Base-by-base conservation (phyloP, 139 green algal species). In the Chlamydomonas applanata region DNA sequence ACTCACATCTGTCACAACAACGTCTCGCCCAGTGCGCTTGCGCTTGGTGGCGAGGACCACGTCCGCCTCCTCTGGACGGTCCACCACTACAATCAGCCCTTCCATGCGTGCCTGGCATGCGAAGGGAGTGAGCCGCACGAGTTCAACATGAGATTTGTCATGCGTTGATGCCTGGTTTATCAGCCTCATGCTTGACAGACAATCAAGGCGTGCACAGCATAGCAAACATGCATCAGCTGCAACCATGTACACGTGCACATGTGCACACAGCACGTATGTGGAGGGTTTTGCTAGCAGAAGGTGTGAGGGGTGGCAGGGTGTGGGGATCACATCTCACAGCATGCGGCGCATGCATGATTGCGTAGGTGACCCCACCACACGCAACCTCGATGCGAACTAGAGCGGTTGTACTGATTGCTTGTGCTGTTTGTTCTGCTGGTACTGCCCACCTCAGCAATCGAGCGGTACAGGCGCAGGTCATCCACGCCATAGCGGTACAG, bases 391-490 rank as follows among this genome's bases (percentile, higher is more conserved):
- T n/a, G 20, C 9, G 24, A 9, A 33, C 24, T 25, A 62, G 4
- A 29, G 22, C 20, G 13, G 53, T 4, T 62, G 53, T 29, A 25
- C 53, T 33, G 24, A 9, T 4, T 4, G 22, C 13, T 11, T 29
- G 24, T 7, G 9, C 7, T 5, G 20, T 7, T 27, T 11, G 53
- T 5, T 62, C 4, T 29, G 53, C 24, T 40, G 46, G 11, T 76
- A 49, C 40, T 49, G 40, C 40, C 40, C 11, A 49, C 40, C 40
- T 49, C 40, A 11, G 40, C 40, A 11, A 49, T 49, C 7, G 40
- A 49, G 40, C 40, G 65, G 75, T 61, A 81, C 69, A 81, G 60
- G 22, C 75, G 68, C 60, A 81, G 68, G 69, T 81, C 75, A 56
- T 81, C 75, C 4, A 81, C 19, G 3, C 40, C 75, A 67, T 75